Evolutionary conservation across 345 rosid species (phyloP).

Genomic region (Angophora floribunda): DNA sequence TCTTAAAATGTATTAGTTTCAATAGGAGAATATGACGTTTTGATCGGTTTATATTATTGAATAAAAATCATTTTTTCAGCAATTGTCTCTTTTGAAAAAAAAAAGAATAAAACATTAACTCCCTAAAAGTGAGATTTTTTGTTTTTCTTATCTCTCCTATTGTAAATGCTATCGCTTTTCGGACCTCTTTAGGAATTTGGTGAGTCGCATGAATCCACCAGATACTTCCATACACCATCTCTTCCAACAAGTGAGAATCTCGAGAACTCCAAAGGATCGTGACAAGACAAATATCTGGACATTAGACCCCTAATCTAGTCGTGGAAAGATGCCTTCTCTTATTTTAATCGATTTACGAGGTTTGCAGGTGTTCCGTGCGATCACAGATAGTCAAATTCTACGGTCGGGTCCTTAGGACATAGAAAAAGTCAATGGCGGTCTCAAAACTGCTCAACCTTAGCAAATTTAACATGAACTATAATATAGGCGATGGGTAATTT

Average conservation of each 20-base stretch:
- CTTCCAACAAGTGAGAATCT: too few relatives aligned
- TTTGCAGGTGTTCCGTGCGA: neutral
- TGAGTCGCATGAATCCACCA: too few relatives aligned
- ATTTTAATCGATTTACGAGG: neutral
- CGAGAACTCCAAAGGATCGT: too few relatives aligned
- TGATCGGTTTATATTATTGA: neutral
- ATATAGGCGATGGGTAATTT: neutral
- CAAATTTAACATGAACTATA: neutral
- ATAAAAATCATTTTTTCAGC: neutral
- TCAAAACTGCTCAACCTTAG: neutral
- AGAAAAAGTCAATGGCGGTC: rapidly evolving
- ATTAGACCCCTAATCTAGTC: neutral
- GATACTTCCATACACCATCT: too few relatives aligned
- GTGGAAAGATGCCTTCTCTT: neutral
- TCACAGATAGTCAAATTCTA: rapidly evolving
- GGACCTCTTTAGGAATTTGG: neutral
- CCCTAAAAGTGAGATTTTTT: neutral
- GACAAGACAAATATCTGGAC: neutral
- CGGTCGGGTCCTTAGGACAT: neutral
- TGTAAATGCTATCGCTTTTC: neutral
- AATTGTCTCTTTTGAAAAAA: neutral
- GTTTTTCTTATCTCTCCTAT: neutral
- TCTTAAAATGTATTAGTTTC: neutral
- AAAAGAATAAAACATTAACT: neutral
- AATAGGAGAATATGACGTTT: neutral